Base-by-base conservation (phyloP, 2,329 filamentous ascomycete genomes). In the Aspergillus chevalieri region DNA sequence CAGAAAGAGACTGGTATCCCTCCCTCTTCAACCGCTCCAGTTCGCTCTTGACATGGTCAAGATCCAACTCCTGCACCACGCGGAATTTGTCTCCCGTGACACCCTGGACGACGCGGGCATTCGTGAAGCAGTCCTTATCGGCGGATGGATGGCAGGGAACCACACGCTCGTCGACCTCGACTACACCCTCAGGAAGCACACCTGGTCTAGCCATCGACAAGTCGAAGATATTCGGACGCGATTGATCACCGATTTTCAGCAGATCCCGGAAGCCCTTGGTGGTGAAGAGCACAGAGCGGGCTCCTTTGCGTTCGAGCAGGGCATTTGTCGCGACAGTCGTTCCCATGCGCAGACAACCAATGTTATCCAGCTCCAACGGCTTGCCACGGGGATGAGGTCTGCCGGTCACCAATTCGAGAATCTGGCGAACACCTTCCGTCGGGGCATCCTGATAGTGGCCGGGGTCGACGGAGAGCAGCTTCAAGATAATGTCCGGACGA, bases 281-380 rank as follows among this genome's bases (percentile, higher is more conserved):
- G 6, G 93, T 89, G 2, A 95, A 82, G 68, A 96, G 79, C 10
- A 87, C 90, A 60, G 92, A 92, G 57, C 83, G 83, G 69, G 94
- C 89, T 44, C 91, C 91, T 67, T 95, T 95, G 55, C 91, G 78
- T 70, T 96, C 91, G 2, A 96, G 77, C 51, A 95, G 71, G 0
- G 91, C 90, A 67, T 95, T 95, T 0, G 90, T 95, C 4, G 90
- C 90, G 10, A 95, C 90, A 0, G 90, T 95, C 3, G 91, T 95
- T 46, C 91, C 90, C 91, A 95, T 95, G 47, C 90, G 84, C 62
- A 95, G 92, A 30, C 62, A 65, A 19, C 65, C 65, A 45, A 69
- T 68, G 12, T 58, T 61, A 36, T 64, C 62, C n/a, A 69, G 59
- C 52, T 67, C 64, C 46, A 70, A 46, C 15, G 64, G 67, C 38